phyloP scores from a whole-genome alignment of 2,329 filamentous ascomycete species.

The Cercospora sojina region DNA sequence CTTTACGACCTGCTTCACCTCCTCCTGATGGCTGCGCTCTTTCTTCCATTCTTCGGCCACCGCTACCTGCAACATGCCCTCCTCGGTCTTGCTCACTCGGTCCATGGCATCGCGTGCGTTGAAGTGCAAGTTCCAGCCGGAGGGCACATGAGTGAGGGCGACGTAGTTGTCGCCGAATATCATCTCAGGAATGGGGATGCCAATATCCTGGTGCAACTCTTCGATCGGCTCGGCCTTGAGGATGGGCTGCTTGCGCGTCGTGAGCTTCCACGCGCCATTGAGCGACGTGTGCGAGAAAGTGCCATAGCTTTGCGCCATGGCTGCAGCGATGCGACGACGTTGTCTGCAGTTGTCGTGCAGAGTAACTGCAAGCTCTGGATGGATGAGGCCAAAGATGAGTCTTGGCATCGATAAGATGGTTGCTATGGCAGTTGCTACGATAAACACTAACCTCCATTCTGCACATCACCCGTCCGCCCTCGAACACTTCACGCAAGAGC shows the following conservation, averaged over 20 bases:
- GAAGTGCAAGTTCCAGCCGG: slow-evolving; percentile 78
- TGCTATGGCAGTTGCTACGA: slow-evolving; percentile 7
- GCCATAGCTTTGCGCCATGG: slow-evolving; percentile 21
- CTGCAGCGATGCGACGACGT: background rate
- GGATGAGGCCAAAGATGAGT: background rate
- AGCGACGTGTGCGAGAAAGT: slow-evolving; percentile 25
- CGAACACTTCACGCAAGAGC: background rate
- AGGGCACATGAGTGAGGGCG: slow-evolving; percentile 67
- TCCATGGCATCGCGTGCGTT: slow-evolving; percentile 85
- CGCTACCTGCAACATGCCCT: slow-evolving; percentile 86
- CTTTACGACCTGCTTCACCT: slow-evolving; percentile 90
- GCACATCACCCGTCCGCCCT: background rate
- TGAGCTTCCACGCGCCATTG: slow-evolving; percentile 52
- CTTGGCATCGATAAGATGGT: slow-evolving; percentile 10
- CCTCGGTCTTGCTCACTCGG: slow-evolving; percentile 88
- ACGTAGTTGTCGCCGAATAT: slow-evolving; percentile 97
- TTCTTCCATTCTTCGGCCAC: slow-evolving; percentile 87
- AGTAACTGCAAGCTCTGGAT: background rate
- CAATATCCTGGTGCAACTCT: slow-evolving; percentile 71
- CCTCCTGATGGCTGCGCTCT: slow-evolving; percentile 70
- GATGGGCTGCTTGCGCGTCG: slow-evolving; percentile 88
- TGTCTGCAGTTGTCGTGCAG: background rate
- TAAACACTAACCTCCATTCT: background rate
- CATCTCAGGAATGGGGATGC: slow-evolving; percentile 94
- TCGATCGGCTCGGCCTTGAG: slow-evolving; percentile 90